Evolutionary conservation across 2,329 filamentous ascomycete species (phyloP), one percentile per base, ranked within the genome.

Genomic region (Colletotrichum sp.): DNA sequence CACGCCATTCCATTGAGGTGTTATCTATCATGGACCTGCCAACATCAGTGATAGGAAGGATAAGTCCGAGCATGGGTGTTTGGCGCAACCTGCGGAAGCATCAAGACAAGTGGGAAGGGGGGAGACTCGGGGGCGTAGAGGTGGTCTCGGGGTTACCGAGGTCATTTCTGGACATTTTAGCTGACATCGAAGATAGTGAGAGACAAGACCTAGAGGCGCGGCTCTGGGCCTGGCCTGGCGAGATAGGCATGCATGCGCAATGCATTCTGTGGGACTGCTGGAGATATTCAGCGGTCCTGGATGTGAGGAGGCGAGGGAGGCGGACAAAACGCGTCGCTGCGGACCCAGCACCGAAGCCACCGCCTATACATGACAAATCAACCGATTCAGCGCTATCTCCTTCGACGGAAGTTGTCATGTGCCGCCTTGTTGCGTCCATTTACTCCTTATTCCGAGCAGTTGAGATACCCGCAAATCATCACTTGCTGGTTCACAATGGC

Each of bases 261-360:
- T 79, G 77, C 32, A 80, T 82, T 38, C 76, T 82, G 4, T 82
- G 81, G 81, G 81, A 82, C 21, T 76, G 80, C 0, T 82, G 78
- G 70, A 78, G 81, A 2, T 43, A 80, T 28, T 69, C 81, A 4
- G 81, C 79, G 0, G 76, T 82, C 4, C 24, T 82, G 7, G 73
- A 79, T 7, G 58, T 62, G n/a, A 79, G 80, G 2, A 66, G 79
- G 21, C 43, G n/a, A 18, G 78, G 80, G 2, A 66, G 79, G 21
- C 43, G n/a, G 38, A 64, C 34, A 28, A 34, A 28, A 48, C 9
- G 56, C 16, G 16, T 24, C 3, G 58, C 16, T 10, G 12, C 13
- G 3, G 58, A 32, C 6, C 3, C 43, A 4, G 6, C 43, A 2
- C 43, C 43, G 43, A 24, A 52, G 43, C 5, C 4, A 21, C 1